Evolutionary conservation across 2,329 filamentous ascomycete species (phyloP), one percentile per base, ranked within the genome.

Genomic region (Calonectria pseudoturangicola): DNA sequence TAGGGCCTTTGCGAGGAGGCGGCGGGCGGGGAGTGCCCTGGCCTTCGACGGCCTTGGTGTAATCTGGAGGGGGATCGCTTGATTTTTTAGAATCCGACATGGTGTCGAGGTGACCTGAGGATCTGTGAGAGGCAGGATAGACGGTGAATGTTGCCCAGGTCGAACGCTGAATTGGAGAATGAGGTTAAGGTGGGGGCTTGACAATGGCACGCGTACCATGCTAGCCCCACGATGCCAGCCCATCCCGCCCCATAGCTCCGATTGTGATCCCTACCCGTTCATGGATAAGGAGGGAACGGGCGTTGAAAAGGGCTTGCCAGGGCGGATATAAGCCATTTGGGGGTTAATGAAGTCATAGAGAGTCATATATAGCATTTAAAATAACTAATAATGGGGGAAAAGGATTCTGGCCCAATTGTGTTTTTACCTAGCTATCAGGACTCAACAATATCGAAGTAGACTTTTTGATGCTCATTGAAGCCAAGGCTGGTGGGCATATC

Each of bases 1-100:
- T 87, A 9, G 92, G 91, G 16, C 88, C 88, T 68, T 87, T 87
- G 66, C 84, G 85, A 64, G 85, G 77, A n/a, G 86, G 85, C 62
- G 72, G 80, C 47, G 76, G 80, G 15, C 78, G 81, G 45, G 80
- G 71, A 15, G 67, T 68, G 43, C 76, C 77, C 65, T 87, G 86
- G 60, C 86, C 83, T 30, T 83, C 78, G 43, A 84, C 81, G 12
- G 85, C 82, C 68, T 85, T 82, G 51, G 83, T 81, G 80, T 90
- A 88, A 69, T 86, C 84, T 4, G 88, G 87, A 39, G 87, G 86
- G 25, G 86, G 83, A 39, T 88, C 87, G n/a, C 66, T 78, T 12
- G 81, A 75, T 39, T 72, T 74, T 51, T 75, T 82, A 41, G 79
- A 70, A 71, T 81, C 78, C 10, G 80, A 69, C 82, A 84, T 84